Percentiles rank a stretch among this genome's conserved stretches.
Conservation (phyloP, 2,329 filamentous ascomycete species). For the Fusarium protoensiforme region DNA sequence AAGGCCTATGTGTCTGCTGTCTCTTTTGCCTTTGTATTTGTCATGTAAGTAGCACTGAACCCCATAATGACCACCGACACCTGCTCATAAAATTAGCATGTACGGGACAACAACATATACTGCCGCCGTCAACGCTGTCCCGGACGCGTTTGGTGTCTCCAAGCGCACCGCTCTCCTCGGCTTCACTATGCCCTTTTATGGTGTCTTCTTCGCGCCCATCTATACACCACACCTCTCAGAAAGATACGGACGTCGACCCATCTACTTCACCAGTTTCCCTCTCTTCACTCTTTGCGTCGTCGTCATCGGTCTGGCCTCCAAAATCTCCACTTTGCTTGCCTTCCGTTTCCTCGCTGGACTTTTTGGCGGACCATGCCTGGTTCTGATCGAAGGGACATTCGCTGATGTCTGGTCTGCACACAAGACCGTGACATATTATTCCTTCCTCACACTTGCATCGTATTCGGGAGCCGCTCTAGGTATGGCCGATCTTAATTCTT, state of each 20-base stretch:
- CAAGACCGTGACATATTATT: conserved; percentile 15
- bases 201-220: conserved; percentile 7
- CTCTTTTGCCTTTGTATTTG: conserved; percentile 4
- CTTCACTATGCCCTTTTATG: conserved; percentile 11
- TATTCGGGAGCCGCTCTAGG: conserved; percentile 9
- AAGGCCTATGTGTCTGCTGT: conserved; percentile 7
- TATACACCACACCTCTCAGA: conserved; percentile 13
- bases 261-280: conserved; percentile 8
- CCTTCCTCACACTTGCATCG: conserved; percentile 8
- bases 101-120: conserved; percentile 16
- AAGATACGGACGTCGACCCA: conserved; percentile 6
- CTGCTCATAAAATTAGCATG: neutral
- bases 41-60: neutral
- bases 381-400: conserved; percentile 13
- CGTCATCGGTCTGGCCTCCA: conserved; percentile 9
- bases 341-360: conserved; percentile 10
- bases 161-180: conserved; percentile 9
- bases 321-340: conserved; percentile 11
- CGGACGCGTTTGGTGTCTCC: conserved; percentile 5
- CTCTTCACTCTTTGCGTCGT: conserved; percentile 13
- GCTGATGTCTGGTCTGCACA: conserved; percentile 10
- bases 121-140: conserved; percentile 1
- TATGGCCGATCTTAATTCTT: neutral
- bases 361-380: conserved; percentile 7
- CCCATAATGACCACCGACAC: neutral